Conservation (phyloP, 2,329 filamentous ascomycete species). For the Fusarium xylarioides region DNA sequence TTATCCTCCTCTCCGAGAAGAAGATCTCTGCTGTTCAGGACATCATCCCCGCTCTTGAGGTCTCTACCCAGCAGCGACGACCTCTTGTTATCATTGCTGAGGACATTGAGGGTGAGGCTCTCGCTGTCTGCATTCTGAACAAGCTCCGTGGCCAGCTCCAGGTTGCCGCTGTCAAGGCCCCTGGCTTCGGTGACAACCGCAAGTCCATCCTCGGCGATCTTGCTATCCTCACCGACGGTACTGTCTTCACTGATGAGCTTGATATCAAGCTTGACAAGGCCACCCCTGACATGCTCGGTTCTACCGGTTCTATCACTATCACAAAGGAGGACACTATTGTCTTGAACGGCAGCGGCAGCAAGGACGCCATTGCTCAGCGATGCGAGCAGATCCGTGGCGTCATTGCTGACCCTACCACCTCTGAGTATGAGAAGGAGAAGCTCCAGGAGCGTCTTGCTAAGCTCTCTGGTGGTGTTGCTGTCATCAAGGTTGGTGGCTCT, state of each 20-base stretch:
- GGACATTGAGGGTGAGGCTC: conserved; percentile 98
- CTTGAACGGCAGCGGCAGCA: conserved; percentile 94
- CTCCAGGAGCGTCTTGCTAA: conserved; percentile 99
- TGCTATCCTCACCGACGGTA: conserved; percentile 93
- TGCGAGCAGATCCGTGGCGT: conserved; percentile 99
- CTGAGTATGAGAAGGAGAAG: conserved; percentile 99
- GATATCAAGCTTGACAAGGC: conserved; percentile 99
- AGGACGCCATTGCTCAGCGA: conserved; percentile 91
- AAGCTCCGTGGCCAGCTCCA: conserved; percentile 99
- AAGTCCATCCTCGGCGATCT: conserved; percentile 99
- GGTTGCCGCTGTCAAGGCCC: conserved; percentile 98
- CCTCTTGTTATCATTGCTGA: conserved; percentile 98
- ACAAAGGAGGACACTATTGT: conserved; percentile 99
- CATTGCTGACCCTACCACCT: conserved; percentile 91
- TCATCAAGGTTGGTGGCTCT: conserved; percentile 98
- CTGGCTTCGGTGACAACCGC: conserved; percentile 99
- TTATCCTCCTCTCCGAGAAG: conserved; percentile 99
- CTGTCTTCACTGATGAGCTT: conserved; percentile 97
- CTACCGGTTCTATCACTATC: conserved; percentile 98
- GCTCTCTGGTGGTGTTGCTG: conserved; percentile 97
- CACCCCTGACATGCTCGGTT: conserved; percentile 93
- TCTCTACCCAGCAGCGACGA: conserved; percentile 92
- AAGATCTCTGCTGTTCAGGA: conserved; percentile 99
- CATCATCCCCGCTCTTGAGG: conserved; percentile 97
- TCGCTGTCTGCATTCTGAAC: conserved; percentile 99